Conservation (phyloP, 768 basidiomycete genomes). For the Xerocomellus amylosporus region DNA sequence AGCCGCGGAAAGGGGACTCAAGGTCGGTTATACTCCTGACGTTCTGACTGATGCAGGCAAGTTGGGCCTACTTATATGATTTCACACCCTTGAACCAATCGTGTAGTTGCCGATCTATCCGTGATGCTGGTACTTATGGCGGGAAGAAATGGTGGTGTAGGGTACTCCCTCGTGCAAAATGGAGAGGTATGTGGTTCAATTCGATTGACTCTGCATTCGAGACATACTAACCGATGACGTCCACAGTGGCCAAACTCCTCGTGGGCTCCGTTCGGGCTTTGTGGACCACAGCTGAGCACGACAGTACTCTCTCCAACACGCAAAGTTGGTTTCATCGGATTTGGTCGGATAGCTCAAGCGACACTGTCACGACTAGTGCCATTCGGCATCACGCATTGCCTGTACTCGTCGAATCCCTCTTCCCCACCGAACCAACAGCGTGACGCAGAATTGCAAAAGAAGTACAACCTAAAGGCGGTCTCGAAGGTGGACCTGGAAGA, state of each 20-base stretch:
- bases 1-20: slow-evolving; percentile 58
- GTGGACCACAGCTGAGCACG: slow-evolving; percentile 76
- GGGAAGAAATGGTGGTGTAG: slow-evolving; percentile 69
- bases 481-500: slow-evolving; percentile 59
- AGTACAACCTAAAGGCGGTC: slow-evolving; percentile 38
- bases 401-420: slow-evolving; percentile 63
- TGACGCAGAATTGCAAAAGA: slow-evolving; percentile 39
- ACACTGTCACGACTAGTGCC: slow-evolving; percentile 75
- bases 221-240: not conserved
- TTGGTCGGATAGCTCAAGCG: slow-evolving; percentile 90
- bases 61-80: slow-evolving; percentile 1
- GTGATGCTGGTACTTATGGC: slow-evolving; percentile 96
- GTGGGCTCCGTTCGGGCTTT: slow-evolving; percentile 84
- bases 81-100: not conserved
- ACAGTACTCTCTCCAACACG: slow-evolving; percentile 47
- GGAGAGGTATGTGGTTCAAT: slow-evolving; percentile 53
- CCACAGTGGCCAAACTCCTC: slow-evolving; percentile 71
- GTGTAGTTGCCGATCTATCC: slow-evolving; percentile 79
- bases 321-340: slow-evolving; percentile 89
- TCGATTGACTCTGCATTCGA: not conserved
- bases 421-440: slow-evolving; percentile 42
- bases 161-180: slow-evolving; percentile 59
- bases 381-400: slow-evolving; percentile 73
- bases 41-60: slow-evolving; percentile 88
- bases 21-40: slow-evolving; percentile 89